Evolutionary conservation across 805 yeast species (phyloP).

Genomic region (Ogataea methanolica): DNA sequence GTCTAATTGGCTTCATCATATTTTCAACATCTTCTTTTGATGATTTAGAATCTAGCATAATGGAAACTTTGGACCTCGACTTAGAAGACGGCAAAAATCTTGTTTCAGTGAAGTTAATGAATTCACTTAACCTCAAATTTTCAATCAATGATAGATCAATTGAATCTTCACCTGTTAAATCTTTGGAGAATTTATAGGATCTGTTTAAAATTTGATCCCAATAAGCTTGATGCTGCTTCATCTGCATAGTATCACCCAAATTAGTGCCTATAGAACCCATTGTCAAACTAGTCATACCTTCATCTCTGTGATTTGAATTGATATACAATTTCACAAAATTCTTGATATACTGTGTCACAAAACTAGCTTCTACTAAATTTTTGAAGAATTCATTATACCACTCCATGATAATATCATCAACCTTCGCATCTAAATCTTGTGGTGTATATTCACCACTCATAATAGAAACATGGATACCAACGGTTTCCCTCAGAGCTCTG

Average conservation of each 20-base stretch:
- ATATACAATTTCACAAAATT: slow-evolving; percentile 32
- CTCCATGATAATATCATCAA: slow-evolving; percentile 42
- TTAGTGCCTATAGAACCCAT: slow-evolving; percentile 20
- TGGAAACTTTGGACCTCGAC: slow-evolving; percentile 36
- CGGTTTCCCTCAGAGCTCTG: slow-evolving; percentile 43
- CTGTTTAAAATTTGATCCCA: slow-evolving; percentile 48
- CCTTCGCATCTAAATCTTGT: slow-evolving; percentile 35
- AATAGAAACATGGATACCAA: slow-evolving; percentile 55
- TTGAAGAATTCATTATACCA: slow-evolving; percentile 33
- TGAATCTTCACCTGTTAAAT: slow-evolving; percentile 25
- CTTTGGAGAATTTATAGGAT: slow-evolving; percentile 36
- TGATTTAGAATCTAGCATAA: slow-evolving; percentile 36
- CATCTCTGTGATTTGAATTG: slow-evolving; percentile 14
- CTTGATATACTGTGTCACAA: slow-evolving; percentile 29
- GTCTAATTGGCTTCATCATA: slow-evolving; percentile 33
- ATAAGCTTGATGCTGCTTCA: slow-evolving; percentile 40
- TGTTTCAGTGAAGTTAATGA: slow-evolving; percentile 32
- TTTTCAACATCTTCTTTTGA: slow-evolving; percentile 33
- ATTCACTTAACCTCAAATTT: slow-evolving; percentile 28
- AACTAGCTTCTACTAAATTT: slow-evolving; percentile 31
- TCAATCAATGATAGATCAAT: slow-evolving; percentile 32
- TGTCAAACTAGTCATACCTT: slow-evolving; percentile 24
- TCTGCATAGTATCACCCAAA: slow-evolving; percentile 15
- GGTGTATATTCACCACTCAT: slow-evolving; percentile 48
- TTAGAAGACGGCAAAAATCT: slow-evolving; percentile 34